A percentile compares a stretch with the other conserved stretches of the same genome.
These are phyloP conservation scores for Paraglomus brasilianum DNA, from an alignment of 192 early-diverging fungal species.

Conservation along the genomic window DNA sequence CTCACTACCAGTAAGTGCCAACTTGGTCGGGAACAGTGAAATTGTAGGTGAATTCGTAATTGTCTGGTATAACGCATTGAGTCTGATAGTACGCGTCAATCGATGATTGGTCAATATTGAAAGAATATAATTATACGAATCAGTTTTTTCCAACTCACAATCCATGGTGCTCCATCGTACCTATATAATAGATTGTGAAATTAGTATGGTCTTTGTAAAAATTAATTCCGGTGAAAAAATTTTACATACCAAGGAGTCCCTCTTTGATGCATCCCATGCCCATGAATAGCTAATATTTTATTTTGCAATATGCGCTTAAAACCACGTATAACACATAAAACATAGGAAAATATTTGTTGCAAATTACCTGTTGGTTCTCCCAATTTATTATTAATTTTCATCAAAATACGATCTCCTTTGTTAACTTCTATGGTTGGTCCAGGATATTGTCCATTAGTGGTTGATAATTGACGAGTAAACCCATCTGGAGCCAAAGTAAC, in stretches of 20 bases:
- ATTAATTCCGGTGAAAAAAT: conserved; percentile 28
- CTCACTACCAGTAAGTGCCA: conserved; percentile 50
- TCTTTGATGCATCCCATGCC: conserved; percentile 31
- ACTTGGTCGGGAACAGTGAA: conserved; percentile 39
- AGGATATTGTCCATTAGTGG: conserved; percentile 56
- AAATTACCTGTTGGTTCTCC: conserved; percentile 33
- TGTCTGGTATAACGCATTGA: conserved; percentile 41
- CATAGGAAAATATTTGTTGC: conserved; percentile 32
- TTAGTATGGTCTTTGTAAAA: conserved; percentile 33
- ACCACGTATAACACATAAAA: conserved; percentile 30
- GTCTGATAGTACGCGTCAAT: conserved; percentile 33
- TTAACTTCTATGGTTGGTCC: conserved; percentile 53
- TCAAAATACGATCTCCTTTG: conserved; percentile 46
- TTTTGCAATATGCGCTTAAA: conserved; percentile 30
- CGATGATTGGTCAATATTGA: conserved; percentile 30
- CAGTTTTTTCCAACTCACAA: conserved; percentile 29
- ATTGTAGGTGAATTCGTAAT: conserved; percentile 42
- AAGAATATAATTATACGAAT: conserved; percentile 32
- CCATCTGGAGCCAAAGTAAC: conserved; percentile 44
- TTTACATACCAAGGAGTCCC: conserved; percentile 19
- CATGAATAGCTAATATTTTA: conserved; percentile 33
- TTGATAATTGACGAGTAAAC: conserved; percentile 41
- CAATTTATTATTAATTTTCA: conserved; percentile 42
- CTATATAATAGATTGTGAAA: conserved; percentile 31
- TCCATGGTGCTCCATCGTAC: conserved; percentile 32